Percentiles rank a stretch among this genome's conserved stretches.
Conservation (phyloP, 352 stramenopile genomes). For the Pythium pectinolyticum region DNA sequence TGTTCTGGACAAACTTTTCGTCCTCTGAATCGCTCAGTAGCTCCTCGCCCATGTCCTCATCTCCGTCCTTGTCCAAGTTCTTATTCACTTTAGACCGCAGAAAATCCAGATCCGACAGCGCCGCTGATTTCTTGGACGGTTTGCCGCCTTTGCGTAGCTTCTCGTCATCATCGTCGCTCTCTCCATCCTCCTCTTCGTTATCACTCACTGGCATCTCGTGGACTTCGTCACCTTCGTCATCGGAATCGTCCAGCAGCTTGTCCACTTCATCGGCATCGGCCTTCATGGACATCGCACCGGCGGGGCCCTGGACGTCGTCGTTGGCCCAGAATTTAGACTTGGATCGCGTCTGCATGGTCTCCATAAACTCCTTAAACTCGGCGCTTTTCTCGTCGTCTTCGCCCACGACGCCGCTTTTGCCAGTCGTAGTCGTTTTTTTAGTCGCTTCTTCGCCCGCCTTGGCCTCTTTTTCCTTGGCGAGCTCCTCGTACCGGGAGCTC, state of each 20-base stretch:
- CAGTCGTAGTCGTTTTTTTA: conserved; percentile 31
- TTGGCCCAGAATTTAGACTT: conserved; percentile 92
- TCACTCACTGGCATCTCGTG: conserved; percentile 59
- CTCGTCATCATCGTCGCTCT: conserved; percentile 28
- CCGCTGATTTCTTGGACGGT: conserved; percentile 21
- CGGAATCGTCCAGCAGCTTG: conserved; percentile 34
- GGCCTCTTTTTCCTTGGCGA: background rate
- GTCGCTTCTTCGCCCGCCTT: conserved; percentile 23
- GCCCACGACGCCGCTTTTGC: conserved; percentile 27
- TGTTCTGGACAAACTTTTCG: conserved; percentile 43
- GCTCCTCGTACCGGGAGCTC: conserved; percentile 61
- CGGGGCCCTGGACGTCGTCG: conserved; percentile 73
- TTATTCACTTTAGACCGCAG: conserved; percentile 93
- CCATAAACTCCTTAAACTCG: conserved; percentile 88
- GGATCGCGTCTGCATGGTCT: conserved; percentile 88
- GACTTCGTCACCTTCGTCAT: conserved; percentile 85
- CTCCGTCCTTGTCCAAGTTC: conserved; percentile 39
- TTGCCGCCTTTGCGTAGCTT: conserved; percentile 41
- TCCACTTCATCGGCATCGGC: conserved; percentile 18
- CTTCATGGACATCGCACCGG: conserved; percentile 26
- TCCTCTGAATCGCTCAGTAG: conserved; percentile 34
- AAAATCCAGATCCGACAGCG: conserved; percentile 92
- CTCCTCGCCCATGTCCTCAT: conserved; percentile 35
- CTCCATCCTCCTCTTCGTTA: conserved; percentile 6
- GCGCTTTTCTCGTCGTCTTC: conserved; percentile 37